phyloP scores from a whole-genome alignment of 495 filamentous ascomycete genomes.

The Letharia columbiana region DNA sequence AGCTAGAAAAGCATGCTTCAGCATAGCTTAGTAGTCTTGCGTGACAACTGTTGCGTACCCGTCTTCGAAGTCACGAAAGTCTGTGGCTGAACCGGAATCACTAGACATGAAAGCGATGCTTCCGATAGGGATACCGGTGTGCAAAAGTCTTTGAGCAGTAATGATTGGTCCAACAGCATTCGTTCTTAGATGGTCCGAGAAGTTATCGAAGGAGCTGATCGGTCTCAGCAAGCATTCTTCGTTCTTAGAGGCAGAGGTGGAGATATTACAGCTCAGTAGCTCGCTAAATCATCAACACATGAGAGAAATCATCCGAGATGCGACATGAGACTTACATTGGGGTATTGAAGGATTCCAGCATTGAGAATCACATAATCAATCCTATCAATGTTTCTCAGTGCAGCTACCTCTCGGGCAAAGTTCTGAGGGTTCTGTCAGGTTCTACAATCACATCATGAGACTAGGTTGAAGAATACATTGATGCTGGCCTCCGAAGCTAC shows the following conservation, averaged over 20 bases:
- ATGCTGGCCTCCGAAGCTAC: conserved; percentile 44
- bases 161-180: conserved; percentile 52
- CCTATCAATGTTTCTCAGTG: conserved; percentile 27
- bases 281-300: conserved; percentile 31
- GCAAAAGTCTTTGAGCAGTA: conserved; percentile 43
- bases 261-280: conserved; percentile 42
- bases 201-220: conserved; percentile 41
- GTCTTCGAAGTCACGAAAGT: conserved; percentile 47
- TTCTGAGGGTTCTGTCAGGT: conserved; percentile 19
- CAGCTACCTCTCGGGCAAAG: conserved; percentile 23
- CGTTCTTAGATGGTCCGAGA: conserved; percentile 46
- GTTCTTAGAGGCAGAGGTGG: conserved; percentile 1
- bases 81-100: conserved; percentile 39
- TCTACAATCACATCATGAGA: not conserved
- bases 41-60: conserved; percentile 28
- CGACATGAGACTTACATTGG: conserved; percentile 35
- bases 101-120: conserved; percentile 46
- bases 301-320: not conserved
- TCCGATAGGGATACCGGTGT: conserved; percentile 36
- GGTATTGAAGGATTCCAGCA: conserved; percentile 50
- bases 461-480: conserved; percentile 26
- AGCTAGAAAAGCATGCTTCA: conserved; percentile 24
- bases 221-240: conserved; percentile 10
- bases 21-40: not conserved
- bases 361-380: conserved; percentile 48